Base-by-base conservation (phyloP, 768 basidiomycete species). In the Rhodotorula toruloides region DNA sequence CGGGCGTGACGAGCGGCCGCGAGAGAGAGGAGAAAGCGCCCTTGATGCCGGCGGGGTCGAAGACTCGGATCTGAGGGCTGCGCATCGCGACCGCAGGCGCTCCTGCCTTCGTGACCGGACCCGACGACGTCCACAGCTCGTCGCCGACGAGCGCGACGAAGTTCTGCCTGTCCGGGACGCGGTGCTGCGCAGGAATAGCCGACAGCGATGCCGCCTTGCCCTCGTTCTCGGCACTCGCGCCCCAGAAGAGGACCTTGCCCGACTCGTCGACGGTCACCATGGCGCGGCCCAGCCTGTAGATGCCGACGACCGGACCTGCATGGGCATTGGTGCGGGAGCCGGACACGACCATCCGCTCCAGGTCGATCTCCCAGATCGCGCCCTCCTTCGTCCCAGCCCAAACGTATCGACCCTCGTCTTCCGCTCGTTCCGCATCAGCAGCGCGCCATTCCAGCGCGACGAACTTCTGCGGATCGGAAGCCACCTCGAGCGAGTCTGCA, bases 331-430 rank as follows among this genome's bases (percentile, higher is more conserved):
- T 80, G 67, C 86, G 88, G 39, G 81, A 79, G 21, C 83, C 84
- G 3, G 81, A 80, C 27, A 91, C 77, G 9, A 72, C 70, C 0
- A 86, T 87, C 4, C 81, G 84, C 58, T 82, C 77, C 44, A 88
- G 79, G 74, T 97, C 90, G 61, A 94, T 70, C 80, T 96, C 92
- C 70, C 87, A 81, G 32, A 99, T 65, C 76, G 88, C 85, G 0
- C 94, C 94, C 32, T 94, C 91, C 78, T 89, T 91, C 36, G 90
- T 90, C 8, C 93, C 94, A 17, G 87, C 78, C 93, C 93, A 97
- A 4, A 91, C 72, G 60, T 84, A 81, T 37, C 80, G 80, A 4
- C 88, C 89, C 25, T 86, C 83, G 40, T 66, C 58, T 25, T 62
- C 46, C 1, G 66, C 64, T 0, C 8, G 44, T 54, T 49, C 44